phyloP scores from a whole-genome alignment of 1,284 basidiomycete genomes.

The Austropuccinia psidii region DNA sequence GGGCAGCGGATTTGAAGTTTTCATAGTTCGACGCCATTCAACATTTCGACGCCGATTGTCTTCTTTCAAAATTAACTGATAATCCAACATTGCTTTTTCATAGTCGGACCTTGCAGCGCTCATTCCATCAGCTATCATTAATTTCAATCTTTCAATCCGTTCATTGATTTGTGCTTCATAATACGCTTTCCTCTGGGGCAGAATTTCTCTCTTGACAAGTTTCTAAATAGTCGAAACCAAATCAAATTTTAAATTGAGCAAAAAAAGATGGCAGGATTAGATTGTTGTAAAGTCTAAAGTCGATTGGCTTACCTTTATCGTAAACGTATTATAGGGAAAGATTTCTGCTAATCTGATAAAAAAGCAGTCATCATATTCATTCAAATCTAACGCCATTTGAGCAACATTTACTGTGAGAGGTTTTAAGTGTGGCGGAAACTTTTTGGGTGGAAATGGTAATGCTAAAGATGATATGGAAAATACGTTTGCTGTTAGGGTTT shows the following conservation, averaged over 20 bases:
- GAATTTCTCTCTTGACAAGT: constrained; percentile 71
- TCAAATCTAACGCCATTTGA: constrained; percentile 67
- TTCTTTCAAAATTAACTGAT: neutral
- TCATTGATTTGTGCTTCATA: constrained; percentile 60
- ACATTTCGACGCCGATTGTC: neutral
- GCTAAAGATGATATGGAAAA: neutral
- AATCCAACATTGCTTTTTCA: constrained; percentile 29
- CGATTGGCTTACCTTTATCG: constrained; percentile 43
- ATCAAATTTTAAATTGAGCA: neutral
- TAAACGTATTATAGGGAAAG: constrained; percentile 85
- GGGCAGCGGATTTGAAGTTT: constrained; percentile 2
- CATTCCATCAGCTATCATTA: constrained; percentile 52
- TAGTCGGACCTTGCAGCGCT: constrained; percentile 37
- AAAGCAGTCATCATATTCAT: constrained; percentile 83
- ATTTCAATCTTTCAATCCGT: constrained; percentile 57
- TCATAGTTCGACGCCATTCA: neutral
- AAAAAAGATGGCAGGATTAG: neutral
- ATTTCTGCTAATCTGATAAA: constrained; percentile 76
- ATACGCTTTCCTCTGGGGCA: constrained; percentile 59
- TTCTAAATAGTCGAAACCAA: constrained; percentile 57
- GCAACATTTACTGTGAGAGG: constrained; percentile 64
- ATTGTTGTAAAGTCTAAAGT: neutral
- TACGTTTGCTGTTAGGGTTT: too few species aligned
- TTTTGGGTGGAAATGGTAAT: constrained; percentile 47
- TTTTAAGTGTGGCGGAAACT: constrained; percentile 76